Evolutionary conservation across 2,329 filamentous ascomycete genomes (phyloP).

Genomic region (Apiospora koreana): DNA sequence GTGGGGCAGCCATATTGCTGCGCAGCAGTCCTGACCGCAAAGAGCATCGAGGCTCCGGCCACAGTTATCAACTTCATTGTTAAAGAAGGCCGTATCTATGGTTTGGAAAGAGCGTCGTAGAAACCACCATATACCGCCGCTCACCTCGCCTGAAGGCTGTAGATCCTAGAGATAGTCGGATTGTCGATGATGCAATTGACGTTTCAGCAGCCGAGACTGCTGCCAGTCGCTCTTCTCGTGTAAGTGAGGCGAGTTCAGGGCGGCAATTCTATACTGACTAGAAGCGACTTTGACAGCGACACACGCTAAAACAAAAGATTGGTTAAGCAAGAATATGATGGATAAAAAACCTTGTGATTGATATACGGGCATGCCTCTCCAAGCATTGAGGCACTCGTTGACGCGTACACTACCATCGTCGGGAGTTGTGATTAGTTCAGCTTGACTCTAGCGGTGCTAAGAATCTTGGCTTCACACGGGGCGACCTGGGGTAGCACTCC

Average conservation of each 20-base stretch:
- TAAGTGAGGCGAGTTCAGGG: background rate
- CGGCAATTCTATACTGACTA: background rate
- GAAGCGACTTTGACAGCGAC: background rate
- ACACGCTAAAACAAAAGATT: background rate
- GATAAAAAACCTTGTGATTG: background rate
- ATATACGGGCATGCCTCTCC: background rate
- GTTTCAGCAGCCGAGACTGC: constrained; percentile 1
- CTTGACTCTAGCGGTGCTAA: background rate
- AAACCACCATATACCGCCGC: background rate
- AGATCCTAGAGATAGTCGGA: background rate
- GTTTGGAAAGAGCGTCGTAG: background rate
- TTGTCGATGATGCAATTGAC: background rate
- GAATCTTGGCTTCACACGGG: constrained; percentile 1
- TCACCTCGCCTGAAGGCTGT: background rate
- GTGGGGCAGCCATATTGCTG: constrained; percentile 7
- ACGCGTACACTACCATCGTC: constrained; percentile 5
- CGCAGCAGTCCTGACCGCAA: background rate
- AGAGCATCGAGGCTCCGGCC: background rate
- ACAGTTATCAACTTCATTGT: constrained; percentile 12
- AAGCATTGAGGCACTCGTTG: background rate
- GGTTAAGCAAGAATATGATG: background rate
- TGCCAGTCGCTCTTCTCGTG: background rate
- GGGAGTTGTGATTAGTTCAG: background rate
- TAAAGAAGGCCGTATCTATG: background rate
- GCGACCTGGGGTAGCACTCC: background rate